Base-by-base conservation (phyloP, 1,139 yeast genomes). In the Nadsonia starkeyi-henricii region DNA sequence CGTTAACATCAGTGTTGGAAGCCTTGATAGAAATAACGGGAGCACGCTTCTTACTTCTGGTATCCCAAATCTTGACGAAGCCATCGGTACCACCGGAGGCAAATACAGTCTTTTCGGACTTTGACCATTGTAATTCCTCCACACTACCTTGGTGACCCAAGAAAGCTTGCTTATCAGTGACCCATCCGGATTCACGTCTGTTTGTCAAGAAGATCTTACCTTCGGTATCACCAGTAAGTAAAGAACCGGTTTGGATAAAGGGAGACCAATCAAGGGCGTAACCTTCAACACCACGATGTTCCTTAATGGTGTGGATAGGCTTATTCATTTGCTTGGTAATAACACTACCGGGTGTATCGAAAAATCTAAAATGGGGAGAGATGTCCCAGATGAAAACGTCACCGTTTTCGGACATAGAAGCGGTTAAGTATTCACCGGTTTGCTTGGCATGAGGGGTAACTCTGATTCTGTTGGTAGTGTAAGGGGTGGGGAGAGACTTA, bases 261-360 rank as follows among this genome's bases (percentile, higher is more conserved):
- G 96, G 95, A 2, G 96, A 85, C 99, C 99, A 91, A 66, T 89
- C 98, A 48, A 93, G 66, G 20, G 96, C 99, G 61, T 88, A 91
- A 28, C 99, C 98, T 70, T 91, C 99, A 19, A 85, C 95, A 58
- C 82, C 81, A n/a, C 96, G 96, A 62, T 91, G 99, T 54, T 71
- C 75, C 59, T 78, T 76, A 53, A 93, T 72, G n/a, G 95, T 86
- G 66, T 89, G 91, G 18, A 79, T 62, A 18, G 98, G 96, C 62
- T 81, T 77, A 62, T 84, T 86, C 55, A 81, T 75, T 28, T 73
- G 67, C 64, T 88, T 88, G 46, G 94, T 86, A 54, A 89, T 77
- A 60, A 77, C 73, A 57, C 74, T 82, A 4, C 96, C 96, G 13
- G 97, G 96, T 4, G 82, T 76, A 60, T 85, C 93, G 57, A 91